Evolutionary conservation across 805 yeast species (phyloP).

Genomic region (Kazachstania kunashirensis): DNA sequence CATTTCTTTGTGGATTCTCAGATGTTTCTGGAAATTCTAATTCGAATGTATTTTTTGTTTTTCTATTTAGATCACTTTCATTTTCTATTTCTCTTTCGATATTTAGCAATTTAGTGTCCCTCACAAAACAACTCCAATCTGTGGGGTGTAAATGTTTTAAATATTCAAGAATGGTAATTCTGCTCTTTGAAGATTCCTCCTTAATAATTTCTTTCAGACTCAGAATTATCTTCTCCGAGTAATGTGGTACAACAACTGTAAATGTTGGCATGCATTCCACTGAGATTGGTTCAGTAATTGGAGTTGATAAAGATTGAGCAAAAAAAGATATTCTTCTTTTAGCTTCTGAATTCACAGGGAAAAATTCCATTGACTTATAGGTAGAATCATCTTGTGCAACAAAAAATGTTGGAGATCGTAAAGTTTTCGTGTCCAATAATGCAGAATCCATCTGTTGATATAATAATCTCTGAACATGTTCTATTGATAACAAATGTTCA

Average conservation of each 20-base stretch:
- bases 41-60: background rate
- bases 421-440: constrained; percentile 31
- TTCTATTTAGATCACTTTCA: background rate
- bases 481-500: constrained; percentile 66
- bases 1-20: background rate
- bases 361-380: constrained; percentile 42
- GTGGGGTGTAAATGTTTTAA: constrained; percentile 58
- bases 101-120: constrained; percentile 53
- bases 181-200: constrained; percentile 49
- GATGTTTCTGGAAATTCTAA: background rate
- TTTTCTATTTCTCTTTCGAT: constrained; percentile 1
- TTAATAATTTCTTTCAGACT: constrained; percentile 70
- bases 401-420: constrained; percentile 70
- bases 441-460: constrained; percentile 41
- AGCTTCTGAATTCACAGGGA: constrained; percentile 63
- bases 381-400: constrained; percentile 74
- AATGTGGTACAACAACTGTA: constrained; percentile 80
- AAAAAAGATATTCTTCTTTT: constrained; percentile 76
- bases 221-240: constrained; percentile 69
- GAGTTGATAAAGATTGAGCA: constrained; percentile 82
- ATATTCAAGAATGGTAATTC: constrained; percentile 69
- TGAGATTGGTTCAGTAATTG: constrained; percentile 65
- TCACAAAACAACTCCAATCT: constrained; percentile 77
- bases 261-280: constrained; percentile 68
- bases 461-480: constrained; percentile 56